Evolutionary conservation across 768 basidiomycete genomes (phyloP), one percentile per base, ranked within the genome.

Genomic region (Goffeauzyma gilvescens): DNA sequence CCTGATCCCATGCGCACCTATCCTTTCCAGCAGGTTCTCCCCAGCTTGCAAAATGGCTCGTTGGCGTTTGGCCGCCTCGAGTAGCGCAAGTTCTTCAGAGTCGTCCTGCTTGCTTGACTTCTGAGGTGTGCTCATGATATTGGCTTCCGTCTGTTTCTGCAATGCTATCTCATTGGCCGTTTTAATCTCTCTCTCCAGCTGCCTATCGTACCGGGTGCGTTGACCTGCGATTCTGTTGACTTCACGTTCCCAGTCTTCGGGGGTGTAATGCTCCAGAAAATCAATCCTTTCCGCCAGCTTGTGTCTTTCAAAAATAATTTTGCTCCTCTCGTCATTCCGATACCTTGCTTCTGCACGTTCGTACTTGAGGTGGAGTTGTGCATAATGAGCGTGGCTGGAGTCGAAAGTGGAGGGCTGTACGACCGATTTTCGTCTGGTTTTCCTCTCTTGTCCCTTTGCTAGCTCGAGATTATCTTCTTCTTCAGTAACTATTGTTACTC

Each of bases 201-300:
- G 21, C 37, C 23, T 7, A n/a, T 20, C 37, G 37, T 23, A 38
- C 37, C 14, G n/a, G n/a, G n/a, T n/a, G n/a, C 37, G 37, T 38
- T 38, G 14, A 22, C 37, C 37, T 12, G 40, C 21, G 13, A 45
- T 22, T 38, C 35, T 24, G 20, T 32, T 24, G n/a, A 45, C 35
- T 6, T 17, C 37, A 8, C 28, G 38, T n/a, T 26, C 22, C 44
- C 44, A 45, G 13, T 27, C 32, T 10, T 40, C 36, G 12, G 39
- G 38, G 14, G 32, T 38, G 24, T 25, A n/a, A 5, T 17, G 17
- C 34, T 45, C 44, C 1, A 45, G 44, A n/a, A 38, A 32, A 23
- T 39, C 38, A 17, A 40, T 45, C 32, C 44, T 14, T 6, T 15
- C 37, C 14, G 25, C 34, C 21, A 45, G 25, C 38, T 45, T 45